Conservation (phyloP, 2,329 filamentous ascomycete species). For the Rhinocladiella similis region DNA sequence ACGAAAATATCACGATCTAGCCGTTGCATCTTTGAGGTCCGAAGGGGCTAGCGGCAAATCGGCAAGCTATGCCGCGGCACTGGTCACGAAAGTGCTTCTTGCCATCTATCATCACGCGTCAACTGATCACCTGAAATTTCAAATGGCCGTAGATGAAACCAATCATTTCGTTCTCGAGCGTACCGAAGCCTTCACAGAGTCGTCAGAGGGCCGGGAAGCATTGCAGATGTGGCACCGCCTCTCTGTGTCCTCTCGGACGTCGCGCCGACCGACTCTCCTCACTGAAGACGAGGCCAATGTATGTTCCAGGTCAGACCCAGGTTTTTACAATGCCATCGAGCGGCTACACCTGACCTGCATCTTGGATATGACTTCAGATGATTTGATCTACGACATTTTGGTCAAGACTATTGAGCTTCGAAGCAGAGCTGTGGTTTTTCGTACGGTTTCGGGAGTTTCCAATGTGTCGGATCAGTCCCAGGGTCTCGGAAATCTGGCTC, state of each 20-base stretch:
- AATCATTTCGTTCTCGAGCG: conserved; percentile 1
- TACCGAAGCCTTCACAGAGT: background rate
- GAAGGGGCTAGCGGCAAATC: background rate
- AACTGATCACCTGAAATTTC: conserved; percentile 14
- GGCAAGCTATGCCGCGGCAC: background rate
- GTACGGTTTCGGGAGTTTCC: conserved; percentile 14
- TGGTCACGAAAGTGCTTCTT: conserved; percentile 9
- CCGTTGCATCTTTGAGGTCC: background rate
- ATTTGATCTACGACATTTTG: conserved; percentile 30
- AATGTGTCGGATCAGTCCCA: conserved; percentile 3
- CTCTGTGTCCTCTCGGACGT: conserved; percentile 23
- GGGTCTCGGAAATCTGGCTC: background rate
- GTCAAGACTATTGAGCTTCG: conserved; percentile 28
- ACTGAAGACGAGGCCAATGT: conserved; percentile 18
- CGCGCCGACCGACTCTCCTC: conserved; percentile 23
- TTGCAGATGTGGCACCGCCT: conserved; percentile 31
- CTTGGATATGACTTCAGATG: conserved; percentile 22
- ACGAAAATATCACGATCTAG: conserved; percentile 9
- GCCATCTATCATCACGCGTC: conserved; percentile 17
- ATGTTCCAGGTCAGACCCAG: background rate
- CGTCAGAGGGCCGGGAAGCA: background rate
- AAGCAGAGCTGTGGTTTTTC: conserved; percentile 22
- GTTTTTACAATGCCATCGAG: conserved; percentile 16
- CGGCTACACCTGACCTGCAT: conserved; percentile 25
- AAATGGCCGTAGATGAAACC: conserved; percentile 6